Evolutionary conservation across 257 asterid species (phyloP), one percentile per base, ranked within the genome.

Genomic region (Salvia splendens): DNA sequence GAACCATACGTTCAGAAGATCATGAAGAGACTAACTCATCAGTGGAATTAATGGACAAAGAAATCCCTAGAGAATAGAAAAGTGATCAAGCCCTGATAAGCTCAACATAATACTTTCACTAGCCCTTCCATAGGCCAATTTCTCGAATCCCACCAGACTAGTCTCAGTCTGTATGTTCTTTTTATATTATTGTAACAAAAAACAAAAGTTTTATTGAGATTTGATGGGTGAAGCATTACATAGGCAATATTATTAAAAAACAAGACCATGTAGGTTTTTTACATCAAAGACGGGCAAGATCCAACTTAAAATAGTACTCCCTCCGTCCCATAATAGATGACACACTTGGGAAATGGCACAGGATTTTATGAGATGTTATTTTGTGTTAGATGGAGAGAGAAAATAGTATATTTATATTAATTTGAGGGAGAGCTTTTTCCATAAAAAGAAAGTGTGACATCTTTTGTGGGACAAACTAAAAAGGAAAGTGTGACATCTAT

Each of bases 111-210:
- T 46, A 61, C 47, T 52, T 57, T 16, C 14, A 63, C 12, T 15
- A 61, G 45, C 54, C 72, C 66, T 36, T 32, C 58, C 72, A 52
- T 55, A 20, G 16, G 61, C 52, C 65, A 66, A 61, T 35, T 50
- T 53, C 35, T 58, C 56, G 35, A 38, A 61, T 48, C 49, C 49
- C 62, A 61, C 63, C 57, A 59, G 69, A 43, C 42, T 42, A 66
- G 46, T 15, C 15, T 9, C 55, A 72, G 36, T 52, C 32, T 51
- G 42, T 35, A 11, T 1, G 16, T 30, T 54, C 40, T 5, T 28
- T 54, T 28, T 51, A 12, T 41, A 16, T 60, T 15, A 14, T 36
- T 56, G 12, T 56, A 56, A 58, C 46, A 35, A 4, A 32, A 57
- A 58, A 36, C 46, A 36, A 54, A 14, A 7, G 14, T 8, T 15